These are phyloP conservation scores for Diplodia mutila DNA, from an alignment of 2,329 filamentous ascomycete species.

Conservation along the genomic window DNA sequence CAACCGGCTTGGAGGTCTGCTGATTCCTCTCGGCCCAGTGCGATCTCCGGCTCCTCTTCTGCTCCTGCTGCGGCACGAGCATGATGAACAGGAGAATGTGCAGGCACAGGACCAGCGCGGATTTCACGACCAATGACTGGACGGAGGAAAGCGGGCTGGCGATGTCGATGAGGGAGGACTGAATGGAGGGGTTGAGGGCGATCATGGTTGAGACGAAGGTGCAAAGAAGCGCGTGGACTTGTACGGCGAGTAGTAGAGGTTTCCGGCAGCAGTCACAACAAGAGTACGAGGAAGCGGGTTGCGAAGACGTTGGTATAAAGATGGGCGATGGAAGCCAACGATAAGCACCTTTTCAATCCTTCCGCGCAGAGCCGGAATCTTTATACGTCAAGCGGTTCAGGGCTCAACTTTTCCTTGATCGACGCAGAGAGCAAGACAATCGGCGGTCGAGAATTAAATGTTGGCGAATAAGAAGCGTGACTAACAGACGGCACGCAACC, in stretches of 20 bases:
- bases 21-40: constrained; percentile 9
- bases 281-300: not conserved
- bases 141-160: constrained; percentile 7
- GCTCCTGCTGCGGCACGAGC: constrained; percentile 14
- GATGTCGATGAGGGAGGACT: constrained; percentile 6
- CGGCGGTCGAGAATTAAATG: not conserved
- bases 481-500: not conserved
- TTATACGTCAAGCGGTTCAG: not conserved
- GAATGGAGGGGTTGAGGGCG: not conserved
- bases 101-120: constrained; percentile 1
- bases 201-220: not conserved
- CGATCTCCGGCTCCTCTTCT: not conserved
- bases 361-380: not conserved
- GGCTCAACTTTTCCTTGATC: not conserved
- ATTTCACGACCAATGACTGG: constrained; percentile 13
- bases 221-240: too few relatives aligned
- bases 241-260: not conserved
- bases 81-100: constrained; percentile 22
- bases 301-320: not conserved
- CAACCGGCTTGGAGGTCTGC: not conserved
- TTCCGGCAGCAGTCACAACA: not conserved
- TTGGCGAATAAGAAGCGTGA: not conserved
- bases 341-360: not conserved
- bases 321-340: not conserved
- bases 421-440: not conserved